Evolutionary conservation across 306 rosid species (phyloP).

Genomic region (Dalbergia cultrata): DNA sequence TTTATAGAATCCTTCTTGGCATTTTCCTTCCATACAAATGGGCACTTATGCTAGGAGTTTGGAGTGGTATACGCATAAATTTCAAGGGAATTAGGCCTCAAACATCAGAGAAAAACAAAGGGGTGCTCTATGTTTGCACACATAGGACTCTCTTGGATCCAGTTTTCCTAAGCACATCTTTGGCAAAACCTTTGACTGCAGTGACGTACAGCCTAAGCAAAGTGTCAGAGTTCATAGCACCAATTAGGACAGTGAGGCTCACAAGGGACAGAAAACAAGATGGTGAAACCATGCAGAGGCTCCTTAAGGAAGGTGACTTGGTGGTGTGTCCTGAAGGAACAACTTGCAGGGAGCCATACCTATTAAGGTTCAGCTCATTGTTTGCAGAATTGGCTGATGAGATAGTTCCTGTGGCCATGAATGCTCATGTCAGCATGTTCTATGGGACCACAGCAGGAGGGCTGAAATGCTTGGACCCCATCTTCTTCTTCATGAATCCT

Average conservation of each 20-base stretch:
- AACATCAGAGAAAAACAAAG: constrained; percentile 47
- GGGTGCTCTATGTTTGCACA: constrained; percentile 73
- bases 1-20: constrained; percentile 73
- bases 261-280: constrained; percentile 78
- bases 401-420: constrained; percentile 87
- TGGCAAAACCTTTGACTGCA: constrained; percentile 67
- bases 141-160: constrained; percentile 81
- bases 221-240: constrained; percentile 69
- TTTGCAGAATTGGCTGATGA: constrained; percentile 91
- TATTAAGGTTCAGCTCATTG: constrained; percentile 84
- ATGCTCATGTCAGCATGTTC: constrained; percentile 76
- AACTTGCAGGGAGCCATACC: constrained; percentile 93
- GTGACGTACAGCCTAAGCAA: constrained; percentile 81
- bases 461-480: constrained; percentile 81
- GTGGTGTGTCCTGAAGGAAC: constrained; percentile 99
- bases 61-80: constrained; percentile 58
- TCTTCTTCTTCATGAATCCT: constrained; percentile 92
- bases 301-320: constrained; percentile 75
- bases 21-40: constrained; percentile 65
- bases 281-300: constrained; percentile 69
- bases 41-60: constrained; percentile 48
- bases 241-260: constrained; percentile 70
- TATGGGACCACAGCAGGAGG: constrained; percentile 98
- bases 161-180: constrained; percentile 58
- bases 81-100: constrained; percentile 46